Evolutionary conservation across 176 grass and related monocot species (phyloP).

Genomic region (Rhynchospora breviuscula): DNA sequence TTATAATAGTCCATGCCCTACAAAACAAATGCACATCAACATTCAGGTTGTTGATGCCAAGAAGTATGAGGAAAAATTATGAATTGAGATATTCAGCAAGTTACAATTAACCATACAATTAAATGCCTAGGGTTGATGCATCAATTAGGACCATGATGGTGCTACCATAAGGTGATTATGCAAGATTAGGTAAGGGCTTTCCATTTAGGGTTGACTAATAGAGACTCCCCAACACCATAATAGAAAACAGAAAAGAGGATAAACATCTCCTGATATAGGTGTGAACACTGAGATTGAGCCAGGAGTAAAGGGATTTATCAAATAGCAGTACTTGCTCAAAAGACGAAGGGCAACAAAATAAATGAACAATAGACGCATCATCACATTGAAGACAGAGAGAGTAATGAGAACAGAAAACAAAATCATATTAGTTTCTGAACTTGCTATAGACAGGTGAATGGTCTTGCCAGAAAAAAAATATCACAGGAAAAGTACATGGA

Average conservation of each 20-base stretch:
- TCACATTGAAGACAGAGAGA: neutral
- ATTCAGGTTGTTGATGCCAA: neutral
- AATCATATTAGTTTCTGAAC: neutral
- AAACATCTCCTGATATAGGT: neutral
- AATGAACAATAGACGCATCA: neutral
- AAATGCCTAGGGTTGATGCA: neutral
- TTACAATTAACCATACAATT: neutral
- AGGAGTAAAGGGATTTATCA: neutral
- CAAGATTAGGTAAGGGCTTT: neutral
- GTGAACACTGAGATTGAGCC: neutral
- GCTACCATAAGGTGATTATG: neutral
- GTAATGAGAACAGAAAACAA: neutral
- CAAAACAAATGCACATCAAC: slow-evolving; percentile 24
- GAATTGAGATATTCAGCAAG: neutral
- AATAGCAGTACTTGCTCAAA: neutral
- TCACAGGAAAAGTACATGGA: neutral
- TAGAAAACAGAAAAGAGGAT: neutral
- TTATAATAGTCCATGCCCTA: slow-evolving; percentile 95
- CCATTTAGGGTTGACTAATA: neutral
- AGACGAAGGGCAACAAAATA: neutral
- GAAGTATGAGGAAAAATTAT: neutral
- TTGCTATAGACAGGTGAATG: neutral
- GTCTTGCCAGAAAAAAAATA: neutral
- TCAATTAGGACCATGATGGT: neutral
- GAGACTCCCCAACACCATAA: neutral